These are phyloP conservation scores for Flaveria sonorensis DNA, from an alignment of 129 eudicot genomes.

Conservation along the genomic window DNA sequence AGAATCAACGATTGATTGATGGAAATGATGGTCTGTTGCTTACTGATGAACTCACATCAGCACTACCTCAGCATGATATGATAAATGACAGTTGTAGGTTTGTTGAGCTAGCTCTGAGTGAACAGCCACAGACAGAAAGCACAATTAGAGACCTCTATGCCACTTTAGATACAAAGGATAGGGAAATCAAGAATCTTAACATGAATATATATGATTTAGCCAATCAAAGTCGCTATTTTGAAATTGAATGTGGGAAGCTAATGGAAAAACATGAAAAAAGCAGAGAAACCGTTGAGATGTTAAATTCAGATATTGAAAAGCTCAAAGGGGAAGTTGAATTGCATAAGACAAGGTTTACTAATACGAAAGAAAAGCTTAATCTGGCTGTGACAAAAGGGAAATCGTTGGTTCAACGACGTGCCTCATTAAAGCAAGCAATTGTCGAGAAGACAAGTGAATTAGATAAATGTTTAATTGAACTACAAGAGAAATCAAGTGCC, in stretches of 20 bases:
- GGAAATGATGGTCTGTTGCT: slow-evolving; percentile 22
- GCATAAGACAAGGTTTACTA: slow-evolving; percentile 62
- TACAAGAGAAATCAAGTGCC: slow-evolving; percentile 69
- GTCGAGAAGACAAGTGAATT: slow-evolving; percentile 74
- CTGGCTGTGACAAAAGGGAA: slow-evolving; percentile 93
- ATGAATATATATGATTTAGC: slow-evolving; percentile 50
- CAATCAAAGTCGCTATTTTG: slow-evolving; percentile 50
- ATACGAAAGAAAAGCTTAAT: slow-evolving; percentile 85
- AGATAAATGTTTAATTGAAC: slow-evolving; percentile 48
- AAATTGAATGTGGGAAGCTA: slow-evolving; percentile 48
- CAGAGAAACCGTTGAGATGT: slow-evolving; percentile 43
- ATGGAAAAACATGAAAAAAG: slow-evolving; percentile 56
- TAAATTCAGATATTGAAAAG: slow-evolving; percentile 52
- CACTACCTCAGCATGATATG: slow-evolving; percentile 50
- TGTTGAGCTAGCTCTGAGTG: slow-evolving; percentile 37
- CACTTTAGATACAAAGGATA: slow-evolving; percentile 41
- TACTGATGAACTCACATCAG: slow-evolving; percentile 21
- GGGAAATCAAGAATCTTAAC: slow-evolving; percentile 57
- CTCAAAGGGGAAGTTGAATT: slow-evolving; percentile 71
- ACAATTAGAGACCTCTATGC: slow-evolving; percentile 47
- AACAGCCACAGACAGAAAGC: slow-evolving; percentile 38
- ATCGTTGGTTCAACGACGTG: slow-evolving; percentile 87
- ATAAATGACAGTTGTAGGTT: slow-evolving; percentile 54
- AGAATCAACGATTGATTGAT: slow-evolving; percentile 26
- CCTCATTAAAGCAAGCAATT: slow-evolving; percentile 69